Base-by-base conservation (phyloP, 164 flowering plant species). In the Brasenia schreberi region DNA sequence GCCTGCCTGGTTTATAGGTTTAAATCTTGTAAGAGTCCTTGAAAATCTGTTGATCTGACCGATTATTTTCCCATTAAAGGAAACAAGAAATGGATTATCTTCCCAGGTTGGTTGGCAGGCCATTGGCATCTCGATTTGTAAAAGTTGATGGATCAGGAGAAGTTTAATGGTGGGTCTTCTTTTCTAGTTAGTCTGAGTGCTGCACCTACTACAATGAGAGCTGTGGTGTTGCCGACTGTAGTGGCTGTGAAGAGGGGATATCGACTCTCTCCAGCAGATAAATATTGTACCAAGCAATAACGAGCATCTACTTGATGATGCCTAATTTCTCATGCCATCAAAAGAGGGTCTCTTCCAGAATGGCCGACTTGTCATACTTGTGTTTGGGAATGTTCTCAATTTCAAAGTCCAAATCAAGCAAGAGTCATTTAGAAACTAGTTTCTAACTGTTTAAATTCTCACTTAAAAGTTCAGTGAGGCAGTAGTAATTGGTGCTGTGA, bases 281-380 rank as follows among this genome's bases (percentile, higher is more conserved):
- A 82, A 74, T 76, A 83, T 86, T 81, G 88, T 87, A 74, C 27
- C 59, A 53, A 79, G 83, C 82, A 76, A 89, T 89, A 92, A 78
- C 83, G 85, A 73, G 78, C 77, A 68, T 65, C 71, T 68, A 74
- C 64, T 75, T 74, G 75, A 70, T 77, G 75, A 74, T 78, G 71
- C 73, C 80, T 69, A 78, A 73, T 77, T 76, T 72, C 69, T 79
- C 77, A 43, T 74, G 77, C 72, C 67, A 80, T 82, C 85, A 83
- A 65, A 79, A 83, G 70, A 74, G 79, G 74, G 65, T 73, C 2
- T 23, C 70, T 66, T 77, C 74, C 39, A 68, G 70, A 56, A 78
- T 62, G 63, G 68, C 67, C 61, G 76, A 68, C 65, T 74, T 76
- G 75, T 72, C 68, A 59, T 74, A 79, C 72, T 73, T 71, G 81